Conservation (phyloP, 2,329 filamentous ascomycete species). For the Pyrenophora seminiperda region DNA sequence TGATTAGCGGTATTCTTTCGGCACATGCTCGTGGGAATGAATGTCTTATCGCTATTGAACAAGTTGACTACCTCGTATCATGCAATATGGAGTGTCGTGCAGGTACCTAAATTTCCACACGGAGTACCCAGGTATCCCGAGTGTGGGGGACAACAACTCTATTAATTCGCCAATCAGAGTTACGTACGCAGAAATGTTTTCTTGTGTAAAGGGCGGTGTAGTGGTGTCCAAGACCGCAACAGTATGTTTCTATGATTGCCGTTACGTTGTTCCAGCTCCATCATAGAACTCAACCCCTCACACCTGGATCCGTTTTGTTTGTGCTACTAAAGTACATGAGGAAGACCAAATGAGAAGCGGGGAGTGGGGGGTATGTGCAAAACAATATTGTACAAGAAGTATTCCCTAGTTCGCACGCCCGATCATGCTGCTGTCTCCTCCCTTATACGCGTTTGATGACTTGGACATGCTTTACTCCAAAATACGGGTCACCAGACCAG, state of each 20-base stretch:
- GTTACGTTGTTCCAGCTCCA: constrained; percentile 27
- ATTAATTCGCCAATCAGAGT: too few relatives aligned
- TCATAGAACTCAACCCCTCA: constrained; percentile 26
- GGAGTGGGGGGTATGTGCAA: constrained; percentile 29
- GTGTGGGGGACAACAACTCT: too few relatives aligned
- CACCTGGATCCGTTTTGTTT: constrained; percentile 28
- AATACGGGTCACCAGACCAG: constrained; percentile 48
- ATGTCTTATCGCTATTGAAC: too few relatives aligned
- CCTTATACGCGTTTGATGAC: background rate
- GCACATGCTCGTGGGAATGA: too few relatives aligned
- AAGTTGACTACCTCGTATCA: too few relatives aligned
- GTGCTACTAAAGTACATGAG: constrained; percentile 36
- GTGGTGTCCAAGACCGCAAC: background rate
- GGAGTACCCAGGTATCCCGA: too few relatives aligned
- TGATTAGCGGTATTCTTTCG: too few relatives aligned
- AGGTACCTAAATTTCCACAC: too few relatives aligned
- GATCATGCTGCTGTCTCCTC: constrained; percentile 12
- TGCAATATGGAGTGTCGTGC: too few relatives aligned
- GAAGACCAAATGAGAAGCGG: constrained; percentile 31
- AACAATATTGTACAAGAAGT: constrained; percentile 33
- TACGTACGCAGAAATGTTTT: too few relatives aligned
- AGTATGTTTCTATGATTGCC: constrained; percentile 8
- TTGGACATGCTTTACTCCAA: constrained; percentile 33
- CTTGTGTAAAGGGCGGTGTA: too few relatives aligned
- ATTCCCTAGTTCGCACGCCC: constrained; percentile 13